These are phyloP conservation scores for Ceratocystis eucalypticola DNA, from an alignment of 2,329 filamentous ascomycete species.

Conservation along the genomic window DNA sequence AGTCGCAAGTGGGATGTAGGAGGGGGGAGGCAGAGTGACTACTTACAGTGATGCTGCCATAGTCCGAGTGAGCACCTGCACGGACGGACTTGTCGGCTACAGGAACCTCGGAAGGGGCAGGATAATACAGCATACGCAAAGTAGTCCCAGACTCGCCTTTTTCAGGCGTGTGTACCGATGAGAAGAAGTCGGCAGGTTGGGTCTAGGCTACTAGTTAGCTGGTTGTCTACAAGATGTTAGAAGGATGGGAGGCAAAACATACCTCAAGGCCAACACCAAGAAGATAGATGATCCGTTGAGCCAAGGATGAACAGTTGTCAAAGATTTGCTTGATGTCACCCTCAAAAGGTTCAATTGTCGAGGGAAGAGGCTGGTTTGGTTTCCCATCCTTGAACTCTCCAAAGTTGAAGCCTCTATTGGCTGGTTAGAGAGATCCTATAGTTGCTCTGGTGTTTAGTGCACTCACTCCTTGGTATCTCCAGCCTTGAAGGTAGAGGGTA, in stretches of 20 bases:
- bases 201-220: conserved; percentile 22
- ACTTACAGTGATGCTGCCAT: conserved; percentile 46
- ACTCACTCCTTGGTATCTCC: conserved; percentile 80
- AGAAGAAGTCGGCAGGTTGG: conserved; percentile 40
- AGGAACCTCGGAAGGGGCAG: conserved; percentile 30
- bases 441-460: background rate
- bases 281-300: conserved; percentile 57
- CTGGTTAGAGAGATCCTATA: background rate
- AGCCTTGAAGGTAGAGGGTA: conserved; percentile 33
- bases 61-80: conserved; percentile 86
- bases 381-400: conserved; percentile 57
- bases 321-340: conserved; percentile 53
- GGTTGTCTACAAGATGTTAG: conserved; percentile 23
- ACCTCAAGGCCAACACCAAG: conserved; percentile 66
- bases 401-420: conserved; percentile 76
- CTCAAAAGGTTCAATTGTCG: conserved; percentile 46
- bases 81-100: conserved; percentile 42
- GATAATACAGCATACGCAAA: conserved; percentile 62
- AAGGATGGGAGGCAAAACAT: conserved; percentile 20
- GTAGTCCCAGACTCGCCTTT: conserved; percentile 41
- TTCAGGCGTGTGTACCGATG: conserved; percentile 34
- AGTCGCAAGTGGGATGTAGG: background rate
- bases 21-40: background rate
- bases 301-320: conserved; percentile 56
- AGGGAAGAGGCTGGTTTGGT: conserved; percentile 64